These are phyloP conservation scores for Cardiospermum halicacabum DNA, from an alignment of 345 rosid species.

Conservation along the genomic window DNA sequence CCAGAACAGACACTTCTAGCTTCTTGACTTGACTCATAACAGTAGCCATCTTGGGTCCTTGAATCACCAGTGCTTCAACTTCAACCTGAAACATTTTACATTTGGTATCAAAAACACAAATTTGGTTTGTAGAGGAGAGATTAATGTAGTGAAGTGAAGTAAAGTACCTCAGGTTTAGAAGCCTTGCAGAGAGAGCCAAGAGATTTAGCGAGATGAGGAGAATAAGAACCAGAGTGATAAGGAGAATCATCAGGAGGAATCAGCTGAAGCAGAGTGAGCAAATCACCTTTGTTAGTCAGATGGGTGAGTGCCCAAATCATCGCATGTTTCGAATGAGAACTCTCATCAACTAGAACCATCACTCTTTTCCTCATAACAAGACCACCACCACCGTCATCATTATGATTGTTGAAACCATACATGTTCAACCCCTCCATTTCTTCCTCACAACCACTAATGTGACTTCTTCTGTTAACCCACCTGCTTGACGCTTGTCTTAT, in stretches of 20 bases:
- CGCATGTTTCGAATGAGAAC: conserved; percentile 74
- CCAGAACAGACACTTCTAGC: conserved; percentile 81
- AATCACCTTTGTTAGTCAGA: conserved; percentile 70
- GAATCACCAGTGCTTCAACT: conserved; percentile 81
- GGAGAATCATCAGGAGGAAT: conserved; percentile 33
- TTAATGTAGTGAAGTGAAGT: neutral
- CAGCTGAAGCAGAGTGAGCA: conserved; percentile 74
- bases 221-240: conserved; percentile 23
- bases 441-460: conserved; percentile 15
- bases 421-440: conserved; percentile 56
- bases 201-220: conserved; percentile 56
- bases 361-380: conserved; percentile 62
- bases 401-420: conserved; percentile 9
- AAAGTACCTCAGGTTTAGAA: conserved; percentile 81
- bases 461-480: conserved; percentile 29
- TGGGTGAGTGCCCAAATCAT: conserved; percentile 99
- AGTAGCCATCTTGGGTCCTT: conserved; percentile 83
- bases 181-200: conserved; percentile 94
- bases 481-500: conserved; percentile 54
- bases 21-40: conserved; percentile 90
- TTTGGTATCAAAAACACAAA: too few species aligned
- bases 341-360: conserved; percentile 87
- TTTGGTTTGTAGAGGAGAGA: too few species aligned
- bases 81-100: conserved; percentile 66
- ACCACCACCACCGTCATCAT: conserved; percentile 39